Conservation (phyloP, 2,329 filamentous ascomycete species). For the Cytospora mali region DNA sequence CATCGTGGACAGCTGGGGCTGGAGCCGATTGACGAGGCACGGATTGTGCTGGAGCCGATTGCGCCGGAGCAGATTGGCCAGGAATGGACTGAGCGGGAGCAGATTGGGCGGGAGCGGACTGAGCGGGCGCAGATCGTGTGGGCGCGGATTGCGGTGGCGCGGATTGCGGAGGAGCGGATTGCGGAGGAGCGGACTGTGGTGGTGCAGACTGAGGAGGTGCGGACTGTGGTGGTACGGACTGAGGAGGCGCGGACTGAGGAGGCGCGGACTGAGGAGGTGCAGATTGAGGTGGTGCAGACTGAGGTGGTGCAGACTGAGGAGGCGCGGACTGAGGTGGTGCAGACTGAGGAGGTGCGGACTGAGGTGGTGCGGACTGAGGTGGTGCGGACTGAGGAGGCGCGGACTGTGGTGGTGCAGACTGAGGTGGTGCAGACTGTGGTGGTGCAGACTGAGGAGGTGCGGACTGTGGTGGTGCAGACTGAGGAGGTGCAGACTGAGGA, state of each 20-base stretch:
- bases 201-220: not conserved
- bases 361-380: constrained; percentile 4
- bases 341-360: not conserved
- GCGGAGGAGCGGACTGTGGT: not conserved
- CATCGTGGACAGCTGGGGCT: constrained; percentile 5
- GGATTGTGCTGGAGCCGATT: constrained; percentile 8
- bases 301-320: constrained; percentile 1
- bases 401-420: constrained; percentile 2
- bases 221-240: constrained; percentile 11
- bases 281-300: constrained; percentile 10
- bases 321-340: constrained; percentile 9
- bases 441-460: not conserved
- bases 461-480: not conserved
- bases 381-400: not conserved
- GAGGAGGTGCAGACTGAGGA: not conserved
- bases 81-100: not conserved
- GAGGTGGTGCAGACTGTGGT: not conserved
- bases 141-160: not conserved
- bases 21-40: not conserved
- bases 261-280: not conserved
- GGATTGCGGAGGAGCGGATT: not conserved
- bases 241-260: constrained; percentile 5
- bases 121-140: not conserved
- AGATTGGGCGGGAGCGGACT: not conserved
- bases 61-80: constrained; percentile 8